Evolutionary conservation across 139 green algal genomes (phyloP), one percentile per base, ranked within the genome.

Genomic region (Pycnococcus provasolii): DNA sequence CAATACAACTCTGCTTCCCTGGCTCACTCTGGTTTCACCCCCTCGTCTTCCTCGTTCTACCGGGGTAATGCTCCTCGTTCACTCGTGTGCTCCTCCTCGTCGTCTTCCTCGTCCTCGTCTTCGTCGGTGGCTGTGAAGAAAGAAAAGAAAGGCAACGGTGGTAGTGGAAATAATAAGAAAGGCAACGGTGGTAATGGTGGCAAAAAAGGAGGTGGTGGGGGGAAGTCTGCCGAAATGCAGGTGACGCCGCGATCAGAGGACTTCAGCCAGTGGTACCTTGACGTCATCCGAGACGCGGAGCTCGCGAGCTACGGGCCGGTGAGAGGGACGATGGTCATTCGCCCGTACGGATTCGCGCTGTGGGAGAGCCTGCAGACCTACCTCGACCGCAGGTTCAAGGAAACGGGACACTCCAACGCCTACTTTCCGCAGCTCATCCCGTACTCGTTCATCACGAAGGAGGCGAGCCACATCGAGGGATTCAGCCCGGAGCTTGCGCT

Each of bases 401-500:
- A 89, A 60, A 83, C 73, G 1, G 92, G 92, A 0, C 78, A 90
- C 48, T 52, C 91, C 57, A 98, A 98, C 69, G 88, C 85, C 42
- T 97, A 97, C 79, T 98, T 98, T 74, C 92, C 92, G 4, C 87
- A 96, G 81, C 88, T 99, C 68, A 99, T 99, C 60, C 94, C 94
- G 2, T 84, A 89, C 60, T 94, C 83, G 15, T 99, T 99, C 85
- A 92, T 99, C 55, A 76, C 87, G 15, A 97, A 97, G 76, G 94
- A 99, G 81, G 89, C 91, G n/a, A 79, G 86, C 64, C 94, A 99
- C 68, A 90, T 99, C 62, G 94, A 98, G 73, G 94, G 94, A n/a
- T 99, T 99, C 84, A 86, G 89, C 0, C 94, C 94, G 11, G 94
- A 99, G 86, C 85, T 99, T 53, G 93, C 93, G 1, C 67, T 99